Evolutionary conservation across 1,139 yeast genomes (phyloP), one percentile per base, ranked within the genome.

Genomic region (Blastobotrys apis): DNA sequence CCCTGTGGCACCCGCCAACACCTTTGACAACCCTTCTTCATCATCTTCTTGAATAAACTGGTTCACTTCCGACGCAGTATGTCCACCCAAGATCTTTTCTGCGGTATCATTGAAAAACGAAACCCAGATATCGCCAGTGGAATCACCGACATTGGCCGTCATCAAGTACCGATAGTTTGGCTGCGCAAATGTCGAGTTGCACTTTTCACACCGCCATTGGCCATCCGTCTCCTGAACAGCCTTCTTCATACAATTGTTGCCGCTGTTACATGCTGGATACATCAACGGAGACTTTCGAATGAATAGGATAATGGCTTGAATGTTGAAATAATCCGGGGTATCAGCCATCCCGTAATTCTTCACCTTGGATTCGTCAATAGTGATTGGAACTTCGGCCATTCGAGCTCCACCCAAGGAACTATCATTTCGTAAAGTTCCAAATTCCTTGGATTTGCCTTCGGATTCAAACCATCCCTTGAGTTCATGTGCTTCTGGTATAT

Each of bases 381-480:
- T 71, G 57, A 80, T 81, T 16, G 60, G 51, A 13, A 53, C 50
- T 30, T 57, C 60, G 41, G 76, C 72, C 35, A 70, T 64, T 16
- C 41, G 42, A 19, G 65, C 57, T 26, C 57, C 53, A 23, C 46
- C 47, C 12, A 63, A 40, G 5, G 59, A 48, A 4, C 57, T 54
- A 4, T 55, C 50, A 4, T 63, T 43, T 58, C 78, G 80, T 62
- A 84, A 66, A n/a, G 80, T 69, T 55, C 78, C 77, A 69, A 84
- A 87, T 33, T 65, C 68, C 51, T 78, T 80, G 48, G 71, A 68
- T 35, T 73, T 72, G 40, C 96, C 97, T 55, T 78, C 80, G 41
- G 81, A 77, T 59, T 87, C 95, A 59, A 80, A 94, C 99, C 99
- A 94, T 4, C 98, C 97, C 64, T 87, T 86, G 55, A 94, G 74